A percentile compares a stretch with the other conserved stretches of the same genome.
Conservation (phyloP, 2,329 filamentous ascomycete species). For the Colletotrichum liriopes region DNA sequence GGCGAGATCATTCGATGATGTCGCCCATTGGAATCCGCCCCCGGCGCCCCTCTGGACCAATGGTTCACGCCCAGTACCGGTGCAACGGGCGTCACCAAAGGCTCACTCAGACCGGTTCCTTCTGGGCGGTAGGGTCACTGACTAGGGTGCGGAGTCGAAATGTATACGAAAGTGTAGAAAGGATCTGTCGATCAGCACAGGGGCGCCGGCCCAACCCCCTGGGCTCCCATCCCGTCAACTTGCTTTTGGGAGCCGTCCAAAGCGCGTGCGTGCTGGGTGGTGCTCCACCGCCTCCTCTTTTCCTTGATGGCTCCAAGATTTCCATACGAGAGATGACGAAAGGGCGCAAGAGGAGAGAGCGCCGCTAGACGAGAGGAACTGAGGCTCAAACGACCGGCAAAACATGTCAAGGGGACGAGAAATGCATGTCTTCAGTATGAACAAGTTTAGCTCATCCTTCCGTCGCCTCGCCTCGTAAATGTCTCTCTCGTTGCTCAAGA, state of each 20-base stretch:
- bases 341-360: neutral
- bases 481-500: constrained; percentile 9
- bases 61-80: constrained; percentile 26
- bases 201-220: constrained; percentile 31
- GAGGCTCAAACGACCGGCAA: constrained; percentile 34
- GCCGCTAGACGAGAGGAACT: constrained; percentile 22
- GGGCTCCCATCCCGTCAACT: constrained; percentile 33
- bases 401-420: constrained; percentile 11
- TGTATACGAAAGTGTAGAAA: constrained; percentile 35
- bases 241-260: constrained; percentile 36
- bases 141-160: constrained; percentile 27
- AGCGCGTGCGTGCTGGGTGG: neutral
- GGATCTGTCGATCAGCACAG: constrained; percentile 44
- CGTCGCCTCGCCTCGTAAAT: constrained; percentile 2
- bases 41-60: constrained; percentile 21
- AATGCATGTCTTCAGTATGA: constrained; percentile 19
- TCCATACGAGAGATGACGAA: constrained; percentile 23
- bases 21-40: constrained; percentile 24
- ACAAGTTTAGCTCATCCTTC: neutral
- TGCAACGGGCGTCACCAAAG: constrained; percentile 33
- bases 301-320: neutral
- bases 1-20: constrained; percentile 14
- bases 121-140: constrained; percentile 16
- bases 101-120: constrained; percentile 24
- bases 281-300: constrained; percentile 3